These are phyloP conservation scores for Chytriomyces hyalinus DNA, from an alignment of 192 early-diverging fungal species.

Conservation along the genomic window DNA sequence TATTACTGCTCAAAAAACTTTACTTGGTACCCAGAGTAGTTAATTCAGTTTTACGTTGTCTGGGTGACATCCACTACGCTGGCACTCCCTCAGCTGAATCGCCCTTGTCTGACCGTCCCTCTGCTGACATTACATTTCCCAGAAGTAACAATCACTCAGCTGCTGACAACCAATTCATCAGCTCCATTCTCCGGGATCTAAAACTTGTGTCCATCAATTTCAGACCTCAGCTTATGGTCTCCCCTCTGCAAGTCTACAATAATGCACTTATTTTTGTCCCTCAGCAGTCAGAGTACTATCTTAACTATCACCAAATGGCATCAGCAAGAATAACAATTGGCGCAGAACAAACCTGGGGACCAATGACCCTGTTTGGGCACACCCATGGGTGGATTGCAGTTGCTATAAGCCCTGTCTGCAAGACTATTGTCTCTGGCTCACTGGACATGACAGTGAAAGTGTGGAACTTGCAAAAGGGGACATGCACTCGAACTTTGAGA, in stretches of 20 bases:
- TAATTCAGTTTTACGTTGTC: no score
- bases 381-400: not conserved
- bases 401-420: not conserved
- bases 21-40: no score
- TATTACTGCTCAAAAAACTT: no score
- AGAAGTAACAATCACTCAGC: no score
- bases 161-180: not conserved
- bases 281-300: not conserved
- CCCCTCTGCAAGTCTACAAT: not conserved
- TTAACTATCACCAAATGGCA: not conserved
- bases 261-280: not conserved
- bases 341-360: not conserved
- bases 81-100: no score
- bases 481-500: not conserved
- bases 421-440: constrained; percentile 7
- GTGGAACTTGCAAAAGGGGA: not conserved
- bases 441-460: not conserved
- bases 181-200: not conserved
- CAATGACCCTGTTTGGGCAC: no score
- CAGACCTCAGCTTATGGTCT: not conserved
- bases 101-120: no score
- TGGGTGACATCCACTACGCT: no score
- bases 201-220: not conserved
- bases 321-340: not conserved
- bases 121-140: no score